Evolutionary conservation across 1,284 basidiomycete species (phyloP), one percentile per base, ranked within the genome.

Genomic region (Xerocomus tenax): DNA sequence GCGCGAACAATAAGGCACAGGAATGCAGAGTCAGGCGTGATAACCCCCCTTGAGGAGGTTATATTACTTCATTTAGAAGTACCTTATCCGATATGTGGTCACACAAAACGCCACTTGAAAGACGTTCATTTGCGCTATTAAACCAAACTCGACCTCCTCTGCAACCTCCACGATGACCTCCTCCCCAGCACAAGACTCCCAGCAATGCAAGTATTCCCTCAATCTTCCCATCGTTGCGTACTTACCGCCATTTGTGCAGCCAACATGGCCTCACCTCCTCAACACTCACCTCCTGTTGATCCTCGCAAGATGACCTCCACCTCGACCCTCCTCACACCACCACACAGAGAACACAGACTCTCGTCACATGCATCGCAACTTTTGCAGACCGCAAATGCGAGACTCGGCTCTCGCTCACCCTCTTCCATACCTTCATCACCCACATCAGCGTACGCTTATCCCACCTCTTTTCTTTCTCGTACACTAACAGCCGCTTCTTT

Each of bases 401-500:
- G 75, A 47, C 55, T 77, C 23, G 81, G 81, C 41, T 81, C 79
- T 7, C 73, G 74, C 28, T 83, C 82, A 0, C 81, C 84, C 0
- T 70, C 71, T 23, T 84, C 81, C 8, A 87, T 86, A 52, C 84
- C 84, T 0, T 84, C 82, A 23, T 84, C 82, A 3, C 84, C 84
- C 5, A 85, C 84, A 19, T 86, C 84, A 32, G 78, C 86, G 78
- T 84, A 74, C 7, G 61, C 1, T 21, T 1, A 21, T 48, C 34
- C 55, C 60, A 54, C 59, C 28, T n/a, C 39, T 58, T 45, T 42
- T 39, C 41, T 26, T 54, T 16, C 42, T 26, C 46, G 47, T 47
- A 35, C 10, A 25, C 47, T 64, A 6, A 65, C 39, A 12, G 16
- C 50, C 29, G 2, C 28, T 26, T 45, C 43, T 21, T 45, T 32